Percentiles rank a stretch among this genome's conserved stretches.
Evolutionary conservation across 306 rosid species (phyloP).

Genomic region (Dalbergia oliveri): DNA sequence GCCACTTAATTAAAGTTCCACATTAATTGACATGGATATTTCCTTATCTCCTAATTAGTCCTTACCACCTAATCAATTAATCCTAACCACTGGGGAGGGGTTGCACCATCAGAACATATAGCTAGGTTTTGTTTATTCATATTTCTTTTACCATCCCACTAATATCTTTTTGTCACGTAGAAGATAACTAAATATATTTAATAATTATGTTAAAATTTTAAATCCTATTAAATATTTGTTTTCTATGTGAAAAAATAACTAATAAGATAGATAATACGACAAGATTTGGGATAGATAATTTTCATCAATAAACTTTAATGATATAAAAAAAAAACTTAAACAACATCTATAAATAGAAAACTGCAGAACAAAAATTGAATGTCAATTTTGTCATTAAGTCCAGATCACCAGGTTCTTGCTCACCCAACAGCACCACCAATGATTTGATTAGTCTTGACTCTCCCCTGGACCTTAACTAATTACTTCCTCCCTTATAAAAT

Average conservation of each 20-base stretch:
- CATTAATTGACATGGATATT: constrained; percentile 17
- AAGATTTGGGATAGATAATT: too few species aligned
- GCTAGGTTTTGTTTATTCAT: too few species aligned
- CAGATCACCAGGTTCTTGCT: constrained; percentile 44
- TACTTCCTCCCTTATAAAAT: neutral
- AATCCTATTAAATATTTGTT: too few species aligned
- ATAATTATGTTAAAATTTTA: too few species aligned
- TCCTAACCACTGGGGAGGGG: neutral
- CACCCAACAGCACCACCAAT: constrained; percentile 44
- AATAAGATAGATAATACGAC: too few species aligned
- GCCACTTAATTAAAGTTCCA: constrained; percentile 35
- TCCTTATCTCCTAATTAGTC: constrained; percentile 34
- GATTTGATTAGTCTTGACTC: too few species aligned
- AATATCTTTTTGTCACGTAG: too few species aligned
- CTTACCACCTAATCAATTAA: neutral
- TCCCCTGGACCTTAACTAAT: too few species aligned
- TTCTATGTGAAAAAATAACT: too few species aligned
- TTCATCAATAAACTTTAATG: neutral
- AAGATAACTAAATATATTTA: too few species aligned
- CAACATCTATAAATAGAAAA: too few species aligned
- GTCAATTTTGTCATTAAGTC: constrained; percentile 47
- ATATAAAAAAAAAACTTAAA: neutral
- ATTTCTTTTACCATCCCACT: too few species aligned
- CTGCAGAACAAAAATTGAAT: neutral
- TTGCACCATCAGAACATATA: constrained; percentile 30